Percentiles rank a stretch among this genome's conserved stretches.
phyloP scores from a whole-genome alignment of 176 grass and related monocot genomes.

The Eleusine indica region DNA sequence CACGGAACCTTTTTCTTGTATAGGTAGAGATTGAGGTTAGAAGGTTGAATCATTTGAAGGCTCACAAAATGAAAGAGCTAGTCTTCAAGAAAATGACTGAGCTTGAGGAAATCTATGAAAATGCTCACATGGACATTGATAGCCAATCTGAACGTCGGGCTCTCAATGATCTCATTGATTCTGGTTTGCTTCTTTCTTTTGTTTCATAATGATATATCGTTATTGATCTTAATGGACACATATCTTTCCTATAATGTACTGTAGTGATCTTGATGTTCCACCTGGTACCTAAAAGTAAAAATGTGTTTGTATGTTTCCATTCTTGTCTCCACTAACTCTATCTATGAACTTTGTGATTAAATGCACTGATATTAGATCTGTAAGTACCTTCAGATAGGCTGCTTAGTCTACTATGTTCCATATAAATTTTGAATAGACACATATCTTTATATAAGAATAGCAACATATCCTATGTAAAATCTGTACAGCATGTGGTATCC shows the following conservation, averaged over 20 bases:
- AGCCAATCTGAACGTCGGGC: slow-evolving; percentile 44
- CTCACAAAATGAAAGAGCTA: slow-evolving; percentile 89
- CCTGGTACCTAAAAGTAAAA: not conserved
- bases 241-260: not conserved
- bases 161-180: slow-evolving; percentile 72
- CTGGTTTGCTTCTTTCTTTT: slow-evolving; percentile 56
- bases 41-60: slow-evolving; percentile 70
- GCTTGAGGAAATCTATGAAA: slow-evolving; percentile 74
- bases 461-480: not conserved
- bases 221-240: slow-evolving; percentile 4
- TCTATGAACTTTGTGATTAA: not conserved
- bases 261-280: not conserved
- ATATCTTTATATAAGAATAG: not conserved
- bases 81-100: slow-evolving; percentile 87
- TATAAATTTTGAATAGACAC: not conserved
- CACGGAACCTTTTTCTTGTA: slow-evolving; percentile 32
- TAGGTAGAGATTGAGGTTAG: slow-evolving; percentile 80
- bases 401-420: not conserved
- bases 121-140: slow-evolving; percentile 78
- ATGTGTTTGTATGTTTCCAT: slow-evolving; percentile 1
- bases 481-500: not conserved
- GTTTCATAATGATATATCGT: slow-evolving; percentile 34
- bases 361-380: not conserved
- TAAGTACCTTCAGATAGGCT: not conserved
- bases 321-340: not conserved